phyloP scores from a whole-genome alignment of 768 basidiomycete genomes.

The Mycena galericulata region DNA sequence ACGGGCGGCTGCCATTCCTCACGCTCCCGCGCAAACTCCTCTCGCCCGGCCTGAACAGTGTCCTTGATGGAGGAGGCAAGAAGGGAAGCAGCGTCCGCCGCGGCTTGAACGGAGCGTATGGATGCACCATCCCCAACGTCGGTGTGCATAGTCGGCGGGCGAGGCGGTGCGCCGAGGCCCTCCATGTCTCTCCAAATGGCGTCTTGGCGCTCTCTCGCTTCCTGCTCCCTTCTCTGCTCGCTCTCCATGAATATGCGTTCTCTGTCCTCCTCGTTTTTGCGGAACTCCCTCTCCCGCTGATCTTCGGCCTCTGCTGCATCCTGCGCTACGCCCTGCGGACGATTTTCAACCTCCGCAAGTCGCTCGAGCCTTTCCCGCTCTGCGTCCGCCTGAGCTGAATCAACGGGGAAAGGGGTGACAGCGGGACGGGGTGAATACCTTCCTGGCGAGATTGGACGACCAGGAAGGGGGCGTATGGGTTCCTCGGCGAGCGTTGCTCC shows the following conservation, averaged over 20 bases:
- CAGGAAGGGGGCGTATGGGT: slow-evolving; percentile 22
- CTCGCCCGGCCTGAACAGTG: slow-evolving; percentile 68
- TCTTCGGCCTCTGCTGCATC: slow-evolving; percentile 72
- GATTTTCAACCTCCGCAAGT: slow-evolving; percentile 66
- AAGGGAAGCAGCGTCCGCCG: slow-evolving; percentile 66
- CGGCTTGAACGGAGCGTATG: slow-evolving; percentile 52
- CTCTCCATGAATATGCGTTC: slow-evolving; percentile 69
- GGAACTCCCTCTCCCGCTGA: slow-evolving; percentile 73
- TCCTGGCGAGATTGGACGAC: slow-evolving; percentile 28
- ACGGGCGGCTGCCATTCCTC: slow-evolving; percentile 68
- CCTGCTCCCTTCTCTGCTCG: slow-evolving; percentile 69
- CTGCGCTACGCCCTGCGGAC: slow-evolving; percentile 59
- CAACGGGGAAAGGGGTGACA: slow-evolving; percentile 50
- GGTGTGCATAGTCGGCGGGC: slow-evolving; percentile 35
- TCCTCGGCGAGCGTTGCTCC: slow-evolving; percentile 3
- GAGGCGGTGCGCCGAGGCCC: slow-evolving; percentile 51
- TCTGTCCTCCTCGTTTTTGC: slow-evolving; percentile 72
- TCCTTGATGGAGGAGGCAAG: slow-evolving; percentile 71
- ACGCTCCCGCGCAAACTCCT: slow-evolving; percentile 66
- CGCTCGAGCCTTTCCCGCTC: slow-evolving; percentile 68
- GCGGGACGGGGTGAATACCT: slow-evolving; percentile 44
- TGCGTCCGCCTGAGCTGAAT: slow-evolving; percentile 54
- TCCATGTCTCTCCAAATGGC: slow-evolving; percentile 57
- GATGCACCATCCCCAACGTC: slow-evolving; percentile 51
- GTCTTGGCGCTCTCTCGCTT: slow-evolving; percentile 64